These are phyloP conservation scores for Cutaneotrichosporon dermatis DNA, from an alignment of 1,284 basidiomycete genomes.

Conservation along the genomic window DNA sequence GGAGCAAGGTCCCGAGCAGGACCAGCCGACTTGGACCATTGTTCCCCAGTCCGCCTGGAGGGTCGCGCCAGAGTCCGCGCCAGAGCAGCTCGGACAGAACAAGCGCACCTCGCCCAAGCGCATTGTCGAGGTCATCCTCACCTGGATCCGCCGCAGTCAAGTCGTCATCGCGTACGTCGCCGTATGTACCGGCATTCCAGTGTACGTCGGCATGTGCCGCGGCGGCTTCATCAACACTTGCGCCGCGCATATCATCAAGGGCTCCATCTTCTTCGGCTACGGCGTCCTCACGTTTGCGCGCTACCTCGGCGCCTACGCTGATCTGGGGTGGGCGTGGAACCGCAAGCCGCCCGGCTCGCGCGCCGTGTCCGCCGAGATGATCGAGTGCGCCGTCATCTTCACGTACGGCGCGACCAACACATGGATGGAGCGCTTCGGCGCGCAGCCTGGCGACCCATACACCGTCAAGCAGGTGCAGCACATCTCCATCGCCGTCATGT, in stretches of 20 bases:
- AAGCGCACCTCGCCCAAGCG: constrained; percentile 1
- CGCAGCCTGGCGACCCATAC: constrained; percentile 72
- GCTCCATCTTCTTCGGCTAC: constrained; percentile 84
- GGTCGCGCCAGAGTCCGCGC: background rate
- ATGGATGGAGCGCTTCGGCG: constrained; percentile 95
- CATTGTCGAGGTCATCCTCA: constrained; percentile 26
- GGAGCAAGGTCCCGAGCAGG: constrained; percentile 12
- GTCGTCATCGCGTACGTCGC: constrained; percentile 39
- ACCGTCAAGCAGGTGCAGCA: constrained; percentile 93
- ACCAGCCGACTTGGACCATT: background rate
- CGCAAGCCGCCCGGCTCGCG: constrained; percentile 28
- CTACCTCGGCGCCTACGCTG: constrained; percentile 83
- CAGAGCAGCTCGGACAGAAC: background rate
- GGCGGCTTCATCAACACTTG: constrained; percentile 70
- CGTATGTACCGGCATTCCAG: constrained; percentile 32
- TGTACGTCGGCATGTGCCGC: constrained; percentile 39
- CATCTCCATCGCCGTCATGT: constrained; percentile 80
- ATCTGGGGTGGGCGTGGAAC: constrained; percentile 96
- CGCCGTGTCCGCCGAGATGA: constrained; percentile 72
- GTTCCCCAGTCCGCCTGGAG: background rate
- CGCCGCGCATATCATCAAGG: constrained; percentile 90
- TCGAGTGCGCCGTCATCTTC: constrained; percentile 84
- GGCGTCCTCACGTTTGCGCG: constrained; percentile 84
- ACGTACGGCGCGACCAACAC: constrained; percentile 85
- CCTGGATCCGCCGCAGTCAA: constrained; percentile 36